Base-by-base conservation (phyloP, 371 early-diverging fungal species). In the Nosema muscidifuracis region DNA sequence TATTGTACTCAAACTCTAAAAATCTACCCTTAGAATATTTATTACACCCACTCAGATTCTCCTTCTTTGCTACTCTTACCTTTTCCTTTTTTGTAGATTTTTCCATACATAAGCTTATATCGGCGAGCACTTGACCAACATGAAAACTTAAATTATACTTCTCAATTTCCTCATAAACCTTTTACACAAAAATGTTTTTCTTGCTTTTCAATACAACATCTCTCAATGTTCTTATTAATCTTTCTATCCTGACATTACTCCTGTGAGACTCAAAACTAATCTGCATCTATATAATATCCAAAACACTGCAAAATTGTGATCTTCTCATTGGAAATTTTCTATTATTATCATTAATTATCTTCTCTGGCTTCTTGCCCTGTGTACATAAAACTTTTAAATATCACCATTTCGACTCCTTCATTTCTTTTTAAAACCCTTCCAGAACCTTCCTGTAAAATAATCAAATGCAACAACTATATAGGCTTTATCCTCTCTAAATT, bases 241-340 rank as follows among this genome's bases (percentile, higher is more conserved):
- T 65, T 47, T 73, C 73, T 10, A 73, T 47, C 33, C 73, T 55
- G 3, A 64, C 66, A 64, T 65, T 64, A 16, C 58, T 56, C 20
- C 28, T 30, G 50, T 73, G 65, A n/a, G 18, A n/a, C 18, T 73
- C 65, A n/a, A 66, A 18, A 12, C 31, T 31, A 2, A 50, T 60
- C 24, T n/a, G 31, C 9, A 16, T 30, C 12, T 65, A 47, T 31
- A 20, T 57, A 22, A 72, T 65, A 3, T 44, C 56, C 24, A 10
- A 20, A 4, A 12, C 24, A 3, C 42, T 38, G 24, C 31, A 65
- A n/a, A n/a, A n/a, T n/a, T n/a, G n/a, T n/a, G n/a, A n/a, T n/a
- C n/a, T n/a, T n/a, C n/a, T n/a, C n/a, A n/a, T n/a, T n/a, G n/a
- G 12, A 2, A 65, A 73, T 47, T 73, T 56, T 44, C 60, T 73